These are phyloP conservation scores for Xylaria sp. DNA, from an alignment of 2,329 filamentous ascomycete species.

Conservation along the genomic window DNA sequence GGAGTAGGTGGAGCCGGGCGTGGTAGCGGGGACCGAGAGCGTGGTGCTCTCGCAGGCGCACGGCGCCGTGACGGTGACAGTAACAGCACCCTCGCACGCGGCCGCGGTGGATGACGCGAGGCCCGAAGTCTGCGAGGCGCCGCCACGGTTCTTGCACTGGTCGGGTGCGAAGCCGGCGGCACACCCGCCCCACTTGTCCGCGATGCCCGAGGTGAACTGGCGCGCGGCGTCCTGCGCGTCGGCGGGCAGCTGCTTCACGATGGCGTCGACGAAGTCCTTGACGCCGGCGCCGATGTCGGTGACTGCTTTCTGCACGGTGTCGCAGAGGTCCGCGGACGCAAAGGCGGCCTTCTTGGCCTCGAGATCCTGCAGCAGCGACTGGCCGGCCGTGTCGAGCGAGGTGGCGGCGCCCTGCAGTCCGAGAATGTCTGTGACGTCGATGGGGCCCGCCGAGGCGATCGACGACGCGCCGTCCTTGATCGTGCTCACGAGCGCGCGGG, in stretches of 20 bases:
- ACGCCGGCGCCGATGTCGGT: constrained; percentile 23
- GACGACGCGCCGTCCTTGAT: constrained; percentile 31
- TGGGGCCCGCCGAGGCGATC: constrained; percentile 15
- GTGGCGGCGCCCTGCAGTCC: constrained; percentile 25
- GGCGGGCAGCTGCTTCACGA: constrained; percentile 31
- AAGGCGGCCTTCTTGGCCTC: constrained; percentile 32
- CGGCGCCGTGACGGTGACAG: constrained; percentile 31
- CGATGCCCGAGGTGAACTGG: constrained; percentile 19
- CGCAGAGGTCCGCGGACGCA: constrained; percentile 31
- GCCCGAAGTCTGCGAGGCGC: not conserved
- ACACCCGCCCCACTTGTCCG: constrained; percentile 24
- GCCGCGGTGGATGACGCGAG: not conserved
- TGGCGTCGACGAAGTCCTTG: constrained; percentile 27
- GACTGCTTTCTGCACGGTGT: constrained; percentile 18
- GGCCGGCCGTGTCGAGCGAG: constrained; percentile 15
- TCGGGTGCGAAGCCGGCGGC: constrained; percentile 22
- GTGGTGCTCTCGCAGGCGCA: constrained; percentile 15
- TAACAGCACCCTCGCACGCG: not conserved
- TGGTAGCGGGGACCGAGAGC: not conserved
- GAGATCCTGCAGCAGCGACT: constrained; percentile 30
- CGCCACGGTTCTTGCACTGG: constrained; percentile 28
- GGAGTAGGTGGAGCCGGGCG: too few relatives aligned
- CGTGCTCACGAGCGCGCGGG: constrained; percentile 31
- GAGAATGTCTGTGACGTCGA: constrained; percentile 27
- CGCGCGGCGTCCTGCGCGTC: constrained; percentile 23